These are phyloP conservation scores for Raffaelea albimanens DNA, from an alignment of 2,329 filamentous ascomycete species.

Conservation along the genomic window DNA sequence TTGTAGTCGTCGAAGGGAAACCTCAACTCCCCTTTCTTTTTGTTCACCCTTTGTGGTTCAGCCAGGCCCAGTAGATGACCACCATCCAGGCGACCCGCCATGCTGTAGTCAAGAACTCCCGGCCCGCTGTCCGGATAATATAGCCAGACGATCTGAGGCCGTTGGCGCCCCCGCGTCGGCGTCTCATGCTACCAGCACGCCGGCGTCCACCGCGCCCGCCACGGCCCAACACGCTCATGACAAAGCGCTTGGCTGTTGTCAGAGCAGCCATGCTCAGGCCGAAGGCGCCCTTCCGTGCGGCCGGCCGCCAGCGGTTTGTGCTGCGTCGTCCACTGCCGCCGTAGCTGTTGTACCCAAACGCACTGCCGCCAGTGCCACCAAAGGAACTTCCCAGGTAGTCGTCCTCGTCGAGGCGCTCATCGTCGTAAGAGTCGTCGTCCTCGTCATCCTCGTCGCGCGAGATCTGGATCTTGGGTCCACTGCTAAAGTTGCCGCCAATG, in stretches of 20 bases:
- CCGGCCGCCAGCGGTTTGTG: slow-evolving; percentile 10
- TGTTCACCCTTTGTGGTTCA: slow-evolving; percentile 47
- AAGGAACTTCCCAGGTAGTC: too few species aligned
- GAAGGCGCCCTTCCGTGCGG: slow-evolving; percentile 6
- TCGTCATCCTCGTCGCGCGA: slow-evolving; percentile 7
- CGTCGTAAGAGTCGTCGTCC: neutral
- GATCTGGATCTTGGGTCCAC: slow-evolving; percentile 12
- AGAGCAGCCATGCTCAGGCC: slow-evolving; percentile 1
- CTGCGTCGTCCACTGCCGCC: neutral
- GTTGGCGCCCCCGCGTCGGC: neutral
- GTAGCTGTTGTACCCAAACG: neutral
- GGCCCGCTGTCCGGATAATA: slow-evolving; percentile 26
- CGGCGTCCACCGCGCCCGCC: neutral
- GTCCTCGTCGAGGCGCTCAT: neutral
- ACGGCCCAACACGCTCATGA: slow-evolving; percentile 2
- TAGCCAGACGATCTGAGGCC: neutral
- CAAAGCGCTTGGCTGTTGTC: neutral
- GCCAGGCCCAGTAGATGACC: slow-evolving; percentile 54
- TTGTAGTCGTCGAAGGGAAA: neutral
- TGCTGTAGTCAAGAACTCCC: slow-evolving; percentile 53
- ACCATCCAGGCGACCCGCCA: slow-evolving; percentile 57
- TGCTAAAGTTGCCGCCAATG: neutral
- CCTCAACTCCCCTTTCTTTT: neutral
- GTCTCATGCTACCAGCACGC: slow-evolving; percentile 14
- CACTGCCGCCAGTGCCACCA: neutral